A percentile compares a stretch with the other conserved stretches of the same genome.
Evolutionary conservation across 2,329 filamentous ascomycete species (phyloP).

Genomic region (Amauroascus verrucosus): DNA sequence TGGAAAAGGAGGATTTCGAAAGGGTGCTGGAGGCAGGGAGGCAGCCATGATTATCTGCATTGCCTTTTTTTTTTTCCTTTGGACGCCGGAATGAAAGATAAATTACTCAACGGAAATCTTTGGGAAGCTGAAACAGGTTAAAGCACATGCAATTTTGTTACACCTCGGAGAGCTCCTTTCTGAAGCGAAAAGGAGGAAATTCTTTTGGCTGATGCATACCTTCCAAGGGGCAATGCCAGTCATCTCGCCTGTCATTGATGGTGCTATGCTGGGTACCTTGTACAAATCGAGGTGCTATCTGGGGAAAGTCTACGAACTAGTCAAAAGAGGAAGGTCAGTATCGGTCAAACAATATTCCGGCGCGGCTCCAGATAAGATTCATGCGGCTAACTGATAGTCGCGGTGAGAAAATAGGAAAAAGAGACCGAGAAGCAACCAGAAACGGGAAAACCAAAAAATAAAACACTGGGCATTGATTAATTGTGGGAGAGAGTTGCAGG

Average conservation of each 20-base stretch:
- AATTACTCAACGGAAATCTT: background rate
- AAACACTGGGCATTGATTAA: background rate
- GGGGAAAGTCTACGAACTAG: background rate
- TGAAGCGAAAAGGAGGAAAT: background rate
- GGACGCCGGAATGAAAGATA: background rate
- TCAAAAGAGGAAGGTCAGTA: background rate
- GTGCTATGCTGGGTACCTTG: background rate
- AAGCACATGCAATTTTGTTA: background rate
- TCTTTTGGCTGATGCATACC: background rate
- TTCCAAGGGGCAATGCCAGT: background rate
- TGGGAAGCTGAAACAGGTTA: background rate
- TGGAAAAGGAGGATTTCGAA: background rate
- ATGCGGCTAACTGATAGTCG: constrained; percentile 6
- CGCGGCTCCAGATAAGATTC: background rate
- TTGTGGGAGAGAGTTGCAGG: background rate
- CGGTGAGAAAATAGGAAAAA: background rate
- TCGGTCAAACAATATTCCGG: background rate
- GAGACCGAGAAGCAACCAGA: background rate
- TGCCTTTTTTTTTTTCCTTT: background rate
- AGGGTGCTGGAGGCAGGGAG: background rate
- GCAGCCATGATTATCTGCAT: constrained; percentile 2
- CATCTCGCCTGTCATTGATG: background rate
- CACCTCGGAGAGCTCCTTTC: background rate
- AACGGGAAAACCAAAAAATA: too few relatives aligned
- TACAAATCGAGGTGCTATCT: background rate